Evolutionary conservation across 179 eudicot genomes (phyloP), one percentile per base, ranked within the genome.

Genomic region (Silene coronaria): DNA sequence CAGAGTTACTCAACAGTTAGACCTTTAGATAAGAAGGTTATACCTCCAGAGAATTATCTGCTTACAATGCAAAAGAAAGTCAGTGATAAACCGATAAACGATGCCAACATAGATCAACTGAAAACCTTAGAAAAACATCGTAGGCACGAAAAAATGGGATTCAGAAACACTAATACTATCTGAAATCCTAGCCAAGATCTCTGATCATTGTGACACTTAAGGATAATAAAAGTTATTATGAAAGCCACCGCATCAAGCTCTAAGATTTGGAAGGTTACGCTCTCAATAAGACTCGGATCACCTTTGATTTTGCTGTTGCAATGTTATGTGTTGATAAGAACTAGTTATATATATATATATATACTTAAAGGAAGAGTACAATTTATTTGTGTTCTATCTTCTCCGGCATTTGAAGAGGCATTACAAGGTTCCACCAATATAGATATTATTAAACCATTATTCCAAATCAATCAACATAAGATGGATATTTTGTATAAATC

Each of bases 341-440:
- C 68, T 64, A 64, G 42, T 64, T n/a, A 63, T 62, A 62, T 64
- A 64, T 42, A 28, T n/a, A 17, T 30, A 30, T n/a, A 63, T 62
- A 62, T 64, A 64, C 68, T 64, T n/a, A 17, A 64, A 30, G 4
- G 5, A 28, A 11, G 23, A 13, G 24, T 7, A 32, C 22, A 30
- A 67, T 24, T 28, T 28, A n/a, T 67, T 67, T 14, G 30, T 27
- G 6, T 6, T 67, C 32, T 55, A 6, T n/a, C 22, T 19, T 53
- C 7, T 16, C 14, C 1, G 42, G 32, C 32, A 61, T 19, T 59
- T 24, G 48, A 7, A 60, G 21, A 4, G 5, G 65, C 13, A 2
- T 13, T 59, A 7, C 27, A 22, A 21, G 21, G 4, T 53, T 30
- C 22, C 22, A 38, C 23, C 26, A 57, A 14, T 34, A 59, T 26